phyloP scores from a whole-genome alignment of 2,329 filamentous ascomycete genomes.

The Aspergillus unguis region DNA sequence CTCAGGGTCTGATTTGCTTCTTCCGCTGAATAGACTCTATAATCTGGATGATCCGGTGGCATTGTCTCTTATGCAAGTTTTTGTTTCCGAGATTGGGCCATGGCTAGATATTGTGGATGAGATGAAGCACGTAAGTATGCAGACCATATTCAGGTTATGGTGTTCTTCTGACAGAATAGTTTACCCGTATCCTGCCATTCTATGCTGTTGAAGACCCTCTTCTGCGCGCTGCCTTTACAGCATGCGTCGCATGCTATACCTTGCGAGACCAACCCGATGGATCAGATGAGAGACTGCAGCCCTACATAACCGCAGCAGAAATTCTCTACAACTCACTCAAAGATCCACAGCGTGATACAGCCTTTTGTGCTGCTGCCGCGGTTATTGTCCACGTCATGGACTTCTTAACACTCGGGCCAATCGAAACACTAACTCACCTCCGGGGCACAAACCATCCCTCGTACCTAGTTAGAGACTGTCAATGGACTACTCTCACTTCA shows the following conservation, averaged over 20 bases:
- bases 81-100: conserved; percentile 81
- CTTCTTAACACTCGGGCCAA: conserved; percentile 77
- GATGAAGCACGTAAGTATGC: conserved; percentile 63
- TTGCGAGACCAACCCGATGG: conserved; percentile 67
- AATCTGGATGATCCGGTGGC: conserved; percentile 74
- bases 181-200: conserved; percentile 78
- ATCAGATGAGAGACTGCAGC: conserved; percentile 73
- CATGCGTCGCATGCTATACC: conserved; percentile 81
- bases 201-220: conserved; percentile 78
- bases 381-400: conserved; percentile 90
- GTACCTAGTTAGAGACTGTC: conserved; percentile 82
- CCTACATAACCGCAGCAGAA: conserved; percentile 82
- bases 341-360: conserved; percentile 78
- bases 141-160: neutral
- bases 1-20: conserved; percentile 29
- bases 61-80: conserved; percentile 85
- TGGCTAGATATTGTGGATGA: conserved; percentile 95
- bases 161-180: conserved; percentile 44
- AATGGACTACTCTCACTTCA: conserved; percentile 75
- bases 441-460: conserved; percentile 78
- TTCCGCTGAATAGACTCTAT: conserved; percentile 49
- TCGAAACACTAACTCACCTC: conserved; percentile 84
- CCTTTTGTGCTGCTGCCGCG: conserved; percentile 81
- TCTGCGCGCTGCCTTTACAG: conserved; percentile 82
- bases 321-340: conserved; percentile 73